A percentile compares a stretch with the other conserved stretches of the same genome.
phyloP scores from a whole-genome alignment of 208 protist genomes.

The Angomonas ambiguus region DNA sequence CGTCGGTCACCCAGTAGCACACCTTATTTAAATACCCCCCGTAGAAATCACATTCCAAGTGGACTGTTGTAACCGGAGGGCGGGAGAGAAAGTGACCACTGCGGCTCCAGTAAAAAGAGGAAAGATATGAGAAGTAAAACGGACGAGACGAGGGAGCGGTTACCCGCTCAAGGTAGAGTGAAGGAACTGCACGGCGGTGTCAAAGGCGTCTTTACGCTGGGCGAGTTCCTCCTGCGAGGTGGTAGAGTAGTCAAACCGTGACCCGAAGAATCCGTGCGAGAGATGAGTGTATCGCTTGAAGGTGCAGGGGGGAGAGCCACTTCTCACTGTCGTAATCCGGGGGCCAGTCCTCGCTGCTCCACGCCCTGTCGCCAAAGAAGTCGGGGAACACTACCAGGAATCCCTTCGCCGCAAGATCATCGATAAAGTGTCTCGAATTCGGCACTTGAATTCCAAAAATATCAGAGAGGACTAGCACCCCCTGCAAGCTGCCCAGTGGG shows the following conservation, averaged over 20 bases:
- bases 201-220: constrained; percentile 21
- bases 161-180: constrained; percentile 17
- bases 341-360: constrained; percentile 30
- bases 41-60: too few species aligned
- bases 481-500: constrained; percentile 28
- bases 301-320: constrained; percentile 26
- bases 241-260: constrained; percentile 33
- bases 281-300: constrained; percentile 35
- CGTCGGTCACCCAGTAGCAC: too few species aligned
- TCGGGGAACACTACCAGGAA: constrained; percentile 61
- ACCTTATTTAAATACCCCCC: too few species aligned
- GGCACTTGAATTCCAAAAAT: constrained; percentile 44
- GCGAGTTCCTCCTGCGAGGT: constrained; percentile 17
- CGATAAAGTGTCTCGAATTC: constrained; percentile 39
- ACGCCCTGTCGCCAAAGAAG: constrained; percentile 36
- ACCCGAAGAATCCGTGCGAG: constrained; percentile 48
- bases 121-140: not conserved
- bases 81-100: too few species aligned
- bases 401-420: constrained; percentile 35
- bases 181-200: constrained; percentile 25
- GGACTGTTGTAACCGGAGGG: too few species aligned
- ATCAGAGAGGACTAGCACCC: constrained; percentile 46
- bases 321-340: constrained; percentile 26
- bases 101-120: too few species aligned
- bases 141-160: too few species aligned